phyloP scores from a whole-genome alignment of 2,329 filamentous ascomycete species.

The Whalleya microplaca region DNA sequence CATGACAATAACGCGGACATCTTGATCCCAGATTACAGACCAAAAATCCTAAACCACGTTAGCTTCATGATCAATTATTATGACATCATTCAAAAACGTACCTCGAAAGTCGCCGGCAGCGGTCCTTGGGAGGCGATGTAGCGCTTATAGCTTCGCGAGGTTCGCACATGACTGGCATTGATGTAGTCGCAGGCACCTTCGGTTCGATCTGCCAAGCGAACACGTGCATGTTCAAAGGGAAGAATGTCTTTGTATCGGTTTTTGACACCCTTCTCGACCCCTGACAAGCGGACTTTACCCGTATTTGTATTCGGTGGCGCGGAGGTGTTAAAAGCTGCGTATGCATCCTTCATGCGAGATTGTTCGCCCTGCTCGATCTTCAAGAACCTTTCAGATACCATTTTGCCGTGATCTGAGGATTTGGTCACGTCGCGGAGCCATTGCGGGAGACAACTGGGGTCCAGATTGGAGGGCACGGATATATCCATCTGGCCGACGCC shows the following conservation, averaged over 20 bases:
- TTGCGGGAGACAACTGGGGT: slow-evolving; percentile 61
- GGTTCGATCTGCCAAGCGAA: slow-evolving; percentile 72
- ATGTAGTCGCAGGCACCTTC: slow-evolving; percentile 85
- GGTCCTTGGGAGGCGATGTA: slow-evolving; percentile 97
- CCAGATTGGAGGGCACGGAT: slow-evolving; percentile 49
- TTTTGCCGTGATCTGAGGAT: slow-evolving; percentile 72
- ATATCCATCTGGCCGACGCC: slow-evolving; percentile 85
- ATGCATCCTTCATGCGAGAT: slow-evolving; percentile 85
- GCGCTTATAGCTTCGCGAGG: slow-evolving; percentile 80
- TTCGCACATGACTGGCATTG: slow-evolving; percentile 86
- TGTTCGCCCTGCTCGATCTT: slow-evolving; percentile 84
- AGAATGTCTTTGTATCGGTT: slow-evolving; percentile 98
- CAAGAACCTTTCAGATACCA: slow-evolving; percentile 81
- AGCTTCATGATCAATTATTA: slow-evolving; percentile 20
- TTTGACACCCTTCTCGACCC: slow-evolving; percentile 92
- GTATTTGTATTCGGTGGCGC: slow-evolving; percentile 35
- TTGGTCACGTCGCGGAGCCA: slow-evolving; percentile 78
- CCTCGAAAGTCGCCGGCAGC: slow-evolving; percentile 87
- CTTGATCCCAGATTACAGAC: slow-evolving; percentile 96
- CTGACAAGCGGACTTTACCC: slow-evolving; percentile 72
- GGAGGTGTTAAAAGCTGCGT: slow-evolving; percentile 53
- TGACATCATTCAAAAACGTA: slow-evolving; percentile 48
- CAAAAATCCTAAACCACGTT: slow-evolving; percentile 78
- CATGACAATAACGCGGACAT: slow-evolving; percentile 94
- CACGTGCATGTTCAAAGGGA: slow-evolving; percentile 91